Evolutionary conservation across 2,329 filamentous ascomycete species (phyloP).

Genomic region (Chaetomiaceae sp.): DNA sequence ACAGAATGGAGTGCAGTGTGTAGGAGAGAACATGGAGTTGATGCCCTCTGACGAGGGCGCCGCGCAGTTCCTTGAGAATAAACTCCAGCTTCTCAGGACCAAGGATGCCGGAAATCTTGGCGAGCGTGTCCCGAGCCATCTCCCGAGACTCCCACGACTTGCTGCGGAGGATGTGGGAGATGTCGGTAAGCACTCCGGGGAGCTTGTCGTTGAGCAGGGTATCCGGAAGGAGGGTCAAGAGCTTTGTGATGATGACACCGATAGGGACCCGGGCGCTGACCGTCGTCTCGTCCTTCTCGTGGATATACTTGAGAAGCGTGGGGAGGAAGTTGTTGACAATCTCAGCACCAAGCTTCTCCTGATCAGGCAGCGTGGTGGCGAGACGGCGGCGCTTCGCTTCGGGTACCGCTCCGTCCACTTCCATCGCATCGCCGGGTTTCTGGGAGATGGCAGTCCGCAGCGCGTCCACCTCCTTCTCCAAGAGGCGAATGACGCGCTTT

Average conservation of each 20-base stretch:
- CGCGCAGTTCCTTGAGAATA: constrained; percentile 83
- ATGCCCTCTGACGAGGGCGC: constrained; percentile 78
- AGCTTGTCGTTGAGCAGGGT: constrained; percentile 69
- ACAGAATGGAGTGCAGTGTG: constrained; percentile 86
- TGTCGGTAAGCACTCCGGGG: constrained; percentile 80
- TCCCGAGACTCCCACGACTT: constrained; percentile 85
- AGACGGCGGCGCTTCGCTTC: constrained; percentile 42
- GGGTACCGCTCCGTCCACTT: constrained; percentile 34
- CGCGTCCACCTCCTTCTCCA: constrained; percentile 77
- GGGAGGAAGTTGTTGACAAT: constrained; percentile 72
- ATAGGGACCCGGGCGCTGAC: constrained; percentile 91
- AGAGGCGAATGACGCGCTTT: constrained; percentile 77
- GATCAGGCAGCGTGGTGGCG: constrained; percentile 59
- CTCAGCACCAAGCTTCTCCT: constrained; percentile 65
- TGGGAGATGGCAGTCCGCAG: constrained; percentile 51
- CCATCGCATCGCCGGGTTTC: constrained; percentile 37
- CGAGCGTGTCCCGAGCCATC: constrained; percentile 81
- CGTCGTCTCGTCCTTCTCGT: constrained; percentile 90
- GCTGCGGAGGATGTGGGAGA: constrained; percentile 88
- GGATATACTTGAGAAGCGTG: constrained; percentile 74
- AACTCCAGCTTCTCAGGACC: constrained; percentile 84
- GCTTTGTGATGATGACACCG: constrained; percentile 81
- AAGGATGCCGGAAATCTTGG: constrained; percentile 74
- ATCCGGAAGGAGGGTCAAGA: constrained; percentile 73
- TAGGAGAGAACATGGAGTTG: constrained; percentile 94